phyloP scores from a whole-genome alignment of 2,329 filamentous ascomycete species.

The Cytospora leucostoma region DNA sequence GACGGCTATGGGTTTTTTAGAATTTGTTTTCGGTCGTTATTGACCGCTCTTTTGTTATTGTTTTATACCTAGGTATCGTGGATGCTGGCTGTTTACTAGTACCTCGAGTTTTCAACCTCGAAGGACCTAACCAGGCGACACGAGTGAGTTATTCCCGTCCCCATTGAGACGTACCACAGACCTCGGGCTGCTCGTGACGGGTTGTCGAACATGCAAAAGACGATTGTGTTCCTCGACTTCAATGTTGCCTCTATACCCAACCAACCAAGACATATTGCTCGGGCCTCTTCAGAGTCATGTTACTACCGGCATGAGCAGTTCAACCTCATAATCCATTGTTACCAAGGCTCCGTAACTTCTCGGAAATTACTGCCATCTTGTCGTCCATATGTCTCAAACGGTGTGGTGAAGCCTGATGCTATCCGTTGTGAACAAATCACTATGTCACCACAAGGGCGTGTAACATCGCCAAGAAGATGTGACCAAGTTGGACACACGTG shows the following conservation, averaged over 20 bases:
- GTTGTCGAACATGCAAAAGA: not conserved
- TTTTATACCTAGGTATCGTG: too few species aligned
- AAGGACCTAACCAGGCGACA: not conserved
- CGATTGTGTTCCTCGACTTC: not conserved
- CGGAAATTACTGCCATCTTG: not conserved
- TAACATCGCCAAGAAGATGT: not conserved
- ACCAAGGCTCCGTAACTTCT: not conserved
- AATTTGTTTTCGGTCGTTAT: too few species aligned
- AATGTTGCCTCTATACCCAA: not conserved
- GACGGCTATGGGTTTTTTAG: too few species aligned
- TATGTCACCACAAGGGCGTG: not conserved
- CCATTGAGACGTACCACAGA: not conserved
- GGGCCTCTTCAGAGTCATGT: not conserved
- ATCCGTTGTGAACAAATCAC: not conserved
- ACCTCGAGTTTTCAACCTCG: too few species aligned
- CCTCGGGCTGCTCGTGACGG: too few species aligned
- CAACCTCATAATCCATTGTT: not conserved
- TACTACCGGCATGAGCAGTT: not conserved
- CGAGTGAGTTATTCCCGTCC: not conserved
- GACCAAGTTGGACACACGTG: not conserved
- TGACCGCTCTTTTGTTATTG: too few species aligned
- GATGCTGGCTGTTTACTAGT: too few species aligned
- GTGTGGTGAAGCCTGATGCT: not conserved
- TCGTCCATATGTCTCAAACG: not conserved
- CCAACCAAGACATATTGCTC: not conserved